Evolutionary conservation across 352 stramenopile genomes (phyloP).

Genomic region (Phytophthora agathidicida): DNA sequence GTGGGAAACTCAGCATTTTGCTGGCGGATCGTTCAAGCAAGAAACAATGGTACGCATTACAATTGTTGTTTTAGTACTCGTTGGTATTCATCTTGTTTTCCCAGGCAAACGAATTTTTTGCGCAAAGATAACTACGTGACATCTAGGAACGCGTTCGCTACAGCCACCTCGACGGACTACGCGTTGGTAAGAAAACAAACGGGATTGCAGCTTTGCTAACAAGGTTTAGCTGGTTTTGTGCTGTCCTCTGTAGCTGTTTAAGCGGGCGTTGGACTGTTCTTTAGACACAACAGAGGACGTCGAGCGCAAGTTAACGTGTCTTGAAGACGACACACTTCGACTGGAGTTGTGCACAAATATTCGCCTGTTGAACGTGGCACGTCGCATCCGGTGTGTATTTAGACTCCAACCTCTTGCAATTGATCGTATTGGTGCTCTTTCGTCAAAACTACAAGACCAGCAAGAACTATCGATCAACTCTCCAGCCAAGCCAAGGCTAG

Average conservation of each 20-base stretch:
- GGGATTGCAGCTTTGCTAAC: background rate
- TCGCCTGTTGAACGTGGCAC: background rate
- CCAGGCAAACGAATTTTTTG: constrained; percentile 9
- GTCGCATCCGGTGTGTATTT: background rate
- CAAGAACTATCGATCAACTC: background rate
- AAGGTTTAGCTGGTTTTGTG: background rate
- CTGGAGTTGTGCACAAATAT: background rate
- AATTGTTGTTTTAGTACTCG: too few species aligned
- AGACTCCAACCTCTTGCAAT: constrained; percentile 3
- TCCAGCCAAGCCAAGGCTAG: background rate
- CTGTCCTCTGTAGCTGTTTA: constrained; percentile 1
- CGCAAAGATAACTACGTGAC: constrained; percentile 15
- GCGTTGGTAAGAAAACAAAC: background rate
- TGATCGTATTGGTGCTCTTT: constrained; percentile 1
- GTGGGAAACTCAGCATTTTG: background rate
- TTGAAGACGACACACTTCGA: background rate
- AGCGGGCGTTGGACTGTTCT: constrained; percentile 5
- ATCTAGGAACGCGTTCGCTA: background rate
- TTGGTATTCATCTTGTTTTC: background rate
- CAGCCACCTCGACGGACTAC: background rate
- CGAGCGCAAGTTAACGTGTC: background rate
- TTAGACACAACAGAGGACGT: background rate
- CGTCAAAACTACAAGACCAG: background rate
- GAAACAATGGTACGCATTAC: too few species aligned
- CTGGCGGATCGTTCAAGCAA: background rate